phyloP scores from a whole-genome alignment of 345 rosid species.

The Xanthoceras sorbifolium region DNA sequence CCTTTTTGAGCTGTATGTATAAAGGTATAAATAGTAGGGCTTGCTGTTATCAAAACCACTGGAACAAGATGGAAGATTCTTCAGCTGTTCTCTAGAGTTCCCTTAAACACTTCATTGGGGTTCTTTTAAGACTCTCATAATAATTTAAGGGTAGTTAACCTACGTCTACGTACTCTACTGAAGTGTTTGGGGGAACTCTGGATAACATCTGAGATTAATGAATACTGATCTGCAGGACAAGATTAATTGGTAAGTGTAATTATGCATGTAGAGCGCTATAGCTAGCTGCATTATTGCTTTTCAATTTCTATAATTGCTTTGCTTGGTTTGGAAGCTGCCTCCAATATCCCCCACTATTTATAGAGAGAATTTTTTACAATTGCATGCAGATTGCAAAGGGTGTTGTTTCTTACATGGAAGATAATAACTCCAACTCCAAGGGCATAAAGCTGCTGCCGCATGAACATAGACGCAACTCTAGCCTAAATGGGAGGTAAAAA shows the following conservation, averaged over 20 bases:
- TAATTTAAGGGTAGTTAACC: too few relatives aligned
- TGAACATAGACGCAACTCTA: slow-evolving; percentile 27
- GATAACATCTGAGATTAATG: slow-evolving; percentile 19
- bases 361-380: not conserved
- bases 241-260: not conserved
- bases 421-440: not conserved
- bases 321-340: not conserved
- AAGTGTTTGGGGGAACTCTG: slow-evolving; percentile 52
- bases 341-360: slow-evolving; percentile 15
- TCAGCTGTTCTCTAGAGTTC: slow-evolving; percentile 32
- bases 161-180: slow-evolving; percentile 17
- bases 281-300: not conserved
- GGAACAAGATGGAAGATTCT: not conserved
- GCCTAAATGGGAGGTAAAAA: not conserved
- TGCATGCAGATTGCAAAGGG: not conserved
- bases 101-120: slow-evolving; percentile 39
- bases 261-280: too few relatives aligned
- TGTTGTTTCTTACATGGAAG: not conserved
- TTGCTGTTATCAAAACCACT: not conserved
- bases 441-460: not conserved
- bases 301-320: too few relatives aligned
- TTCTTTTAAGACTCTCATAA: not conserved
- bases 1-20: not conserved
- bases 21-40: not conserved
- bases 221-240: not conserved